phyloP scores from a whole-genome alignment of 768 basidiomycete species.

The Boletus rufocinnamomeus region DNA sequence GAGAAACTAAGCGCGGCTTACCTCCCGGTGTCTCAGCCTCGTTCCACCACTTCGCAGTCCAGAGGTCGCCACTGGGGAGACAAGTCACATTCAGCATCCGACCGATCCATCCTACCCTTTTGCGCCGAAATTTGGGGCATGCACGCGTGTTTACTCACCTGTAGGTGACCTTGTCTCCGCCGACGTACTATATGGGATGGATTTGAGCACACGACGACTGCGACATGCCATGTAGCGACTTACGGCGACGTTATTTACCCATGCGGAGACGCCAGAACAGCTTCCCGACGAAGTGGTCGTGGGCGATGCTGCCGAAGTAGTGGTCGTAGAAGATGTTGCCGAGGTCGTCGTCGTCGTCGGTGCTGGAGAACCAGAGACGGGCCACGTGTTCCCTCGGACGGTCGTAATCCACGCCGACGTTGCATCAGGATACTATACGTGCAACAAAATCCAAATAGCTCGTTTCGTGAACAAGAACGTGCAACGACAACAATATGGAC shows the following conservation, averaged over 20 bases:
- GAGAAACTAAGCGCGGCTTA: background rate
- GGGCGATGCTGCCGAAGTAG: background rate
- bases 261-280: slow-evolving; percentile 47
- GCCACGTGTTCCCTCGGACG: slow-evolving; percentile 42
- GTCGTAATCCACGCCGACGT: slow-evolving; percentile 41
- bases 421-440: slow-evolving; percentile 39
- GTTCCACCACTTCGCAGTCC: slow-evolving; percentile 52
- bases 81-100: background rate
- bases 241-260: slow-evolving; percentile 41
- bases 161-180: slow-evolving; percentile 44
- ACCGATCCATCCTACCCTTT: too few species aligned
- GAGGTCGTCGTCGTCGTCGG: slow-evolving; percentile 1
- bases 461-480: background rate
- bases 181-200: slow-evolving; percentile 8
- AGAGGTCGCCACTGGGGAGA: slow-evolving; percentile 44
- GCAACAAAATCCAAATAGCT: background rate
- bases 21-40: slow-evolving; percentile 40
- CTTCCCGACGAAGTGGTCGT: slow-evolving; percentile 27
- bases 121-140: too few species aligned
- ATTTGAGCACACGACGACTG: background rate
- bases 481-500: background rate
- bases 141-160: slow-evolving; percentile 29
- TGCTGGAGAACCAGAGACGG: slow-evolving; percentile 17
- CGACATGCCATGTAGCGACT: slow-evolving; percentile 13
- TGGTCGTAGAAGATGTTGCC: background rate